Percentiles rank a stretch among this genome's conserved stretches.
Conservation (phyloP, 106 monocot genomes). For the Gastrodia elata region DNA sequence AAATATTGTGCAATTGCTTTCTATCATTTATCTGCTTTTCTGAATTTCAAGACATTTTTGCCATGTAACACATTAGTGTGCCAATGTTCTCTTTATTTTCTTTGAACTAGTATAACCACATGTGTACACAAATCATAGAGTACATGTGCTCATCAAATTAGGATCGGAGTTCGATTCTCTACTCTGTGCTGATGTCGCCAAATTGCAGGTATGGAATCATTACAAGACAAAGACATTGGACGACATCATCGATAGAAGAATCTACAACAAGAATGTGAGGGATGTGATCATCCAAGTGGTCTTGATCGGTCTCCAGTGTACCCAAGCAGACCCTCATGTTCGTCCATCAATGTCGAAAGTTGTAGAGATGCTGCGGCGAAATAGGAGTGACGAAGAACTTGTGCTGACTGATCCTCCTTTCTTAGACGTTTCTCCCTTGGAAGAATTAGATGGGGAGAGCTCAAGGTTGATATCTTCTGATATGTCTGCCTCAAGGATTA, state of each 20-base stretch:
- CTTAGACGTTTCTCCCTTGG: constrained; percentile 13
- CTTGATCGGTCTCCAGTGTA: constrained; percentile 33
- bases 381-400: constrained; percentile 14
- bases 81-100: too few relatives aligned
- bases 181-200: too few relatives aligned
- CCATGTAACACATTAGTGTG: too few relatives aligned
- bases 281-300: constrained; percentile 31
- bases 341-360: constrained; percentile 40
- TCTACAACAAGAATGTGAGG: constrained; percentile 21
- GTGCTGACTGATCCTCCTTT: constrained; percentile 47
- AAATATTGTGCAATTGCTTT: too few relatives aligned
- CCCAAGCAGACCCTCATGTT: constrained; percentile 29
- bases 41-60: too few relatives aligned
- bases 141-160: too few relatives aligned
- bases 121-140: too few relatives aligned
- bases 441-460: constrained; percentile 8
- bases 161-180: too few relatives aligned
- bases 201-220: constrained; percentile 45
- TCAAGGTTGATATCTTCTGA: constrained; percentile 1
- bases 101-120: too few relatives aligned
- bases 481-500: constrained; percentile 1
- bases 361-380: constrained; percentile 42
- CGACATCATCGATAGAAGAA: constrained; percentile 22
- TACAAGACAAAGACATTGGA: constrained; percentile 29
- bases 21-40: too few relatives aligned